Evolutionary conservation across 352 stramenopile genomes (phyloP).

Genomic region (Detonula confervacea): DNA sequence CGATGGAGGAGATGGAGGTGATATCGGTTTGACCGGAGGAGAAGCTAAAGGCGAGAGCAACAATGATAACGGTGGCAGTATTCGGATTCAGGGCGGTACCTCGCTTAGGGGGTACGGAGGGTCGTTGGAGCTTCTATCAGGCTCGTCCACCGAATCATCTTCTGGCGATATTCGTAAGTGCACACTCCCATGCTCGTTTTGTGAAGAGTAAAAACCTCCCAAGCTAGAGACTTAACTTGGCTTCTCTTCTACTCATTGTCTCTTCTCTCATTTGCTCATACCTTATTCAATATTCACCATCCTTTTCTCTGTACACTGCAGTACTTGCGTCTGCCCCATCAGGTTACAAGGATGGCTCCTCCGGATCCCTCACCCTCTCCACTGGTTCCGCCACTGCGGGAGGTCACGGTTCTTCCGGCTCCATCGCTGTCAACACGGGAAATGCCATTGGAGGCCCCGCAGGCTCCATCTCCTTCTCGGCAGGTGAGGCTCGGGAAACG

Average conservation of each 20-base stretch:
- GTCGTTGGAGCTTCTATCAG: slow-evolving; percentile 68
- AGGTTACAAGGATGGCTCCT: slow-evolving; percentile 22
- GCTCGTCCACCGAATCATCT: slow-evolving; percentile 82
- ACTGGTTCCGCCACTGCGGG: slow-evolving; percentile 39
- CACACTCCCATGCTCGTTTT: background rate
- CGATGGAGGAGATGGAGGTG: slow-evolving; percentile 91
- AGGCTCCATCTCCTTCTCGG: slow-evolving; percentile 61
- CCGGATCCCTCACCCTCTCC: slow-evolving; percentile 56
- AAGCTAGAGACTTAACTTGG: background rate
- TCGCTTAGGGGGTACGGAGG: slow-evolving; percentile 79
- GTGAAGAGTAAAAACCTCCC: background rate
- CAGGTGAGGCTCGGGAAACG: slow-evolving; percentile 73
- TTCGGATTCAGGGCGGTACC: slow-evolving; percentile 86
- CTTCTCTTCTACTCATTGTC: background rate
- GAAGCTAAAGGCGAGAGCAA: slow-evolving; percentile 88
- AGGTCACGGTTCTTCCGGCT: slow-evolving; percentile 23
- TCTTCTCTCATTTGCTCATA: background rate
- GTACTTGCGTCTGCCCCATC: slow-evolving; percentile 27
- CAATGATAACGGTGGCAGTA: slow-evolving; percentile 88
- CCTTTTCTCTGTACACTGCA: slow-evolving; percentile 9
- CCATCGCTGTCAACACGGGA: slow-evolving; percentile 47
- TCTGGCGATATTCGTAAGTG: slow-evolving; percentile 80
- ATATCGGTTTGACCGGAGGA: slow-evolving; percentile 88
- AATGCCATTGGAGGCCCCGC: slow-evolving; percentile 36
- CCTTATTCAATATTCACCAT: background rate